phyloP scores from a whole-genome alignment of 1,284 basidiomycete species.

The Xerocomus nothofagi region DNA sequence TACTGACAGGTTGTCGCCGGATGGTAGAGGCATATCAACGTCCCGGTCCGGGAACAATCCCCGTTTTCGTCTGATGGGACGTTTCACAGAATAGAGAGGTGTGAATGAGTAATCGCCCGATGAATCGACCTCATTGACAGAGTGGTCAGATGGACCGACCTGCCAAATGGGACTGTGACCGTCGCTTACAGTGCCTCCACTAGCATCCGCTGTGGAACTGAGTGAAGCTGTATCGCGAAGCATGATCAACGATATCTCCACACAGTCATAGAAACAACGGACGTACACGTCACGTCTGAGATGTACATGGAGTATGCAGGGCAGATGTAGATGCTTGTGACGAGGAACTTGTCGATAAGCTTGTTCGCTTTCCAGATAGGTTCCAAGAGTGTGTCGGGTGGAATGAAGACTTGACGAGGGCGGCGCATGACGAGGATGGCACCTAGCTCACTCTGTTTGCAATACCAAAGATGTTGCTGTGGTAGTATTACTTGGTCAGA shows the following conservation, averaged over 20 bases:
- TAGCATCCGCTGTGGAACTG: background rate
- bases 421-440: conserved; percentile 25
- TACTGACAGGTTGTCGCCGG: conserved; percentile 23
- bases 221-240: conserved; percentile 15
- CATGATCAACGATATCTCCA: conserved; percentile 2
- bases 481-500: background rate
- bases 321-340: conserved; percentile 21
- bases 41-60: conserved; percentile 26
- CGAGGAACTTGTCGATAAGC: conserved; percentile 21
- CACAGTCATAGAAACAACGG: background rate
- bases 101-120: conserved; percentile 7
- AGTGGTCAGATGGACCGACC: conserved; percentile 15
- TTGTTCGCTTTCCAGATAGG: conserved; percentile 21
- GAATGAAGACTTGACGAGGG: conserved; percentile 22
- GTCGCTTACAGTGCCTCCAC: background rate
- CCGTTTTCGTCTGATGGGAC: conserved; percentile 15
- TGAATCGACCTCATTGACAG: background rate
- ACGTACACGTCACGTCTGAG: conserved; percentile 31
- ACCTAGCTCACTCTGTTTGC: conserved; percentile 7
- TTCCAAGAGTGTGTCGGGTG: conserved; percentile 15
- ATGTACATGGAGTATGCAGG: conserved; percentile 29
- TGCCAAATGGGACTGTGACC: conserved; percentile 11
- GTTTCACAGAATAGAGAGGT: conserved; percentile 25
- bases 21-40: conserved; percentile 9
- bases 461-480: conserved; percentile 12